Percentiles rank a stretch among this genome's conserved stretches.
Evolutionary conservation across 2,329 filamentous ascomycete genomes (phyloP).

Genomic region (Elsinoe perseae): DNA sequence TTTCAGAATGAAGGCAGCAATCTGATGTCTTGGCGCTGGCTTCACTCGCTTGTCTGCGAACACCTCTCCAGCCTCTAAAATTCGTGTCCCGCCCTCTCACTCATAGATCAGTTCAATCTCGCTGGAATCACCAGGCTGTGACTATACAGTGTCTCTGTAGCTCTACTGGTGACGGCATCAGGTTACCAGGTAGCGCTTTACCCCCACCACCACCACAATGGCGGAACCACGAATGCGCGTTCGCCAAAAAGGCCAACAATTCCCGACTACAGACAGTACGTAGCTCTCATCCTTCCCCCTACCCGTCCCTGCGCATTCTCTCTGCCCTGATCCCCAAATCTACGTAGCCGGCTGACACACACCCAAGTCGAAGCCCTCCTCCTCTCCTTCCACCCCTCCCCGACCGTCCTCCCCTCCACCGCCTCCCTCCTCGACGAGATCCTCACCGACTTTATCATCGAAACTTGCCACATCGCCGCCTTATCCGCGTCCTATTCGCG

Average conservation of each 20-base stretch:
- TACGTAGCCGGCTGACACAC: slow-evolving; percentile 18
- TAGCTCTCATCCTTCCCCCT: slow-evolving; percentile 15
- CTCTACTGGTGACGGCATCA: no score
- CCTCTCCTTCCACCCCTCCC: slow-evolving; percentile 71
- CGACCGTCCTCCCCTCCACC: slow-evolving; percentile 71
- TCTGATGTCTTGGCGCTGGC: background rate
- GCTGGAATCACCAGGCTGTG: no score
- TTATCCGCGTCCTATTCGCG: slow-evolving; percentile 77
- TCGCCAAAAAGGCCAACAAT: slow-evolving; percentile 42
- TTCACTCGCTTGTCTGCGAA: background rate
- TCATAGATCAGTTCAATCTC: no score
- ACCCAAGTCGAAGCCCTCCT: slow-evolving; percentile 63
- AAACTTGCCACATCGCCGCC: slow-evolving; percentile 83
- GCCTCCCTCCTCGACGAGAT: slow-evolving; percentile 88
- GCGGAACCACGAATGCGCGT: slow-evolving; percentile 43
- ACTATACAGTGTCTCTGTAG: no score
- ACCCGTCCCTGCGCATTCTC: slow-evolving; percentile 14
- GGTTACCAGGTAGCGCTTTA: no score
- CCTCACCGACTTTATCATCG: slow-evolving; percentile 91
- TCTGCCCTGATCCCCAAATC: background rate
- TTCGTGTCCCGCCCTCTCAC: background rate
- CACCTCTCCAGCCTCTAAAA: background rate
- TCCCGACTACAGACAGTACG: slow-evolving; percentile 37
- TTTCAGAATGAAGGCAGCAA: background rate
- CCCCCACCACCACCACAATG: slow-evolving; percentile 28